Base-by-base conservation (phyloP, 495 filamentous ascomycete genomes). In the Apiosordaria backusii region DNA sequence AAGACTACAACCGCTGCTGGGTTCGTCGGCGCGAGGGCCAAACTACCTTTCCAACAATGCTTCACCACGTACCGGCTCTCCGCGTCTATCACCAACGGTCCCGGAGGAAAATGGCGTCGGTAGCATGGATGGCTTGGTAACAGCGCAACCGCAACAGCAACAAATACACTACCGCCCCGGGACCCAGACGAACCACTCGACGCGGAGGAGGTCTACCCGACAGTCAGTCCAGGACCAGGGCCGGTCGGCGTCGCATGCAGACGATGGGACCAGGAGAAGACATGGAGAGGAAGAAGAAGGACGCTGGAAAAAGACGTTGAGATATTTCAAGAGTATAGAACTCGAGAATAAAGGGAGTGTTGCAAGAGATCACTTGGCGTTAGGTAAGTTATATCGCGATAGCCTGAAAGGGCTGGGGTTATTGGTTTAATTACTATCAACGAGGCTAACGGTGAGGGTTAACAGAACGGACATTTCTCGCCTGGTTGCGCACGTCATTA, bases 341-440 rank as follows among this genome's bases (percentile, higher is more conserved):
- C 78, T 99, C 55, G 95, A 99, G 74, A 99, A 98, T 71, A 97
- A 97, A 75, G 96, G 94, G 18, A 94, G 91, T 76, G 93, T 97
- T 22, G 95, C 95, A 54, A 84, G 95, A 68, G 95, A 99, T 76
- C 95, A 99, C 80, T 81, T 99, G 61, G 95, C 95, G 26, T 78
- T 99, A 67, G 94, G 94, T 97, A 84, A 68, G 85, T 76, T 7
- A 3, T 29, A n/a, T 29, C 7, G 27, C 27, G 4, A 29, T 29
- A 29, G 27, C 27, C 27, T 4, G 27, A 29, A 3, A 3, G 7
- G 27, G 27, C 27, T 7, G 27, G 27, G 27, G 27, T 3, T 3
- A 7, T 29, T 29, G 7, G 3, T 29, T 29, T 29, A n/a, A n/a
- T 7, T 29, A 29, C 7, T 29, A 29, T 29, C 27, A 29, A 29